Evolutionary conservation across 2,329 filamentous ascomycete species (phyloP).

Genomic region (Aureobasidium subglaciale): DNA sequence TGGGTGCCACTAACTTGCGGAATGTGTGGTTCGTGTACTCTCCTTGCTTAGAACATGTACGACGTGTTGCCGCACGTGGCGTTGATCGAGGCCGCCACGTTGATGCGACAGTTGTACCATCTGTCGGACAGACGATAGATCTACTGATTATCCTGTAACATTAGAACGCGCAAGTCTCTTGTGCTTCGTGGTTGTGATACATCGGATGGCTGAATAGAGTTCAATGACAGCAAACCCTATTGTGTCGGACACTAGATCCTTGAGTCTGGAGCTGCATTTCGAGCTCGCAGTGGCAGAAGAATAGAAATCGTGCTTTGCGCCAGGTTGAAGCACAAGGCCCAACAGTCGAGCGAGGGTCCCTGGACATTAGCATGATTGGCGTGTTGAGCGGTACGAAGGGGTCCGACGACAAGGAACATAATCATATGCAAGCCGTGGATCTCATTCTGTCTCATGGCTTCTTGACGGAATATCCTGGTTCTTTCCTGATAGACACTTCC

Average conservation of each 20-base stretch:
- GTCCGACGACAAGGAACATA: background rate
- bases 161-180: background rate
- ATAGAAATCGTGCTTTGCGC: background rate
- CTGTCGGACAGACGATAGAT: constrained; percentile 3
- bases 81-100: constrained; percentile 10
- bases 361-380: constrained; percentile 6
- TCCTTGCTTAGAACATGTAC: background rate
- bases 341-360: background rate
- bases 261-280: background rate
- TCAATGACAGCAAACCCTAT: background rate
- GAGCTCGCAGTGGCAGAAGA: no score
- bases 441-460: background rate
- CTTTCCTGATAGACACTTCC: background rate
- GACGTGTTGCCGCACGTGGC: constrained; percentile 8
- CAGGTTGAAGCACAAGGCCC: background rate
- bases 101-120: constrained; percentile 3
- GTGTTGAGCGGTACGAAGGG: constrained; percentile 10
- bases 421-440: background rate
- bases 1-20: constrained; percentile 1
- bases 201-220: no score
- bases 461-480: background rate
- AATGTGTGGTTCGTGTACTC: constrained; percentile 1
- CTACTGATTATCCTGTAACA: no score
- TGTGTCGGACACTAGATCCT: no score
- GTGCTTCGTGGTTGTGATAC: background rate